Evolutionary conservation across 1,139 yeast genomes (phyloP), one percentile per base, ranked within the genome.

Genomic region (Saccharomycopsis hybrid): DNA sequence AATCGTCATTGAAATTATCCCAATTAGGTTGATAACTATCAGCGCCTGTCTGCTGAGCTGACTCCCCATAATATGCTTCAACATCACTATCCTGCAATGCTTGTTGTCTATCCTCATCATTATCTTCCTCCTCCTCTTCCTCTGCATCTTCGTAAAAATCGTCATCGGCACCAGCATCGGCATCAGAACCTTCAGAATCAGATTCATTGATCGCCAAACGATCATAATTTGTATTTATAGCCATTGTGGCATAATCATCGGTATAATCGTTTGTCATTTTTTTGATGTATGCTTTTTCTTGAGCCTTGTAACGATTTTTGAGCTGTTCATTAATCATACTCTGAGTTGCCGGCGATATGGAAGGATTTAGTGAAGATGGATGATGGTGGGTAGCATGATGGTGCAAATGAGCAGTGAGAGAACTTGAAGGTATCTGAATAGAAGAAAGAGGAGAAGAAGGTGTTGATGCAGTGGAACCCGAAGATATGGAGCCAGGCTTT

Each of bases 221-320:
- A 35, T 46, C 31, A 30, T 51, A 31, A 13, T 41, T 40, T 11
- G 46, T 64, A 40, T 48, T 49, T 13, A 80, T 77, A 2, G 83
- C 84, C 57, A 78, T 78, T 4, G 85, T 80, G 59, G 80, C 80
- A 60, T 81, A 83, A 57, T 85, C 95, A 61, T 85, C 88, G 9
- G 71, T 76, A 45, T 73, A 67, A 58, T 79, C 85, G 57, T 82
- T 81, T 51, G 78, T 74, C 59, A 86, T 76, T 60, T 79, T 78
- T 53, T 77, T 76, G 50, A 86, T 64, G 61, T 86, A 86, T 0
- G 82, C 78, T 58, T 76, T 74, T 62, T 86, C 95, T 59, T 85
- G 92, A 2, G 81, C 51, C 25, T 44, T 47, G 25, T 52, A 52
- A 5, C 78, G 7, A 32, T 30, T 36, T 4, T 42, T 28, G n/a